phyloP scores from a whole-genome alignment of 1,139 yeast species.

The Meyerozyma sp. region DNA sequence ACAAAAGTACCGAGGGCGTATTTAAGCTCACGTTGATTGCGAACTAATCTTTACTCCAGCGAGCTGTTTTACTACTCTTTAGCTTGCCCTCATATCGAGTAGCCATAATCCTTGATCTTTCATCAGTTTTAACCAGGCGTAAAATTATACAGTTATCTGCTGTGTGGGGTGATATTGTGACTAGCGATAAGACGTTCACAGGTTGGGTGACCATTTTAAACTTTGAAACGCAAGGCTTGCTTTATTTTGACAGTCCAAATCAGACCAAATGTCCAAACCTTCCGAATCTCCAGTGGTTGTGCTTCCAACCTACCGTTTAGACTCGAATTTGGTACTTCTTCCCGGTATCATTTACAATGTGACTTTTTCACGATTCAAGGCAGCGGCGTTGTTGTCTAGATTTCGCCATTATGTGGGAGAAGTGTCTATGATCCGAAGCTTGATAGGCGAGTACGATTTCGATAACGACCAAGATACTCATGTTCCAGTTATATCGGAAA shows the following conservation, averaged over 20 bases:
- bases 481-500: slow-evolving; percentile 20
- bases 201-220: too few relatives aligned
- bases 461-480: slow-evolving; percentile 13
- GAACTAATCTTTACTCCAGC: not conserved
- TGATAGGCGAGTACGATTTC: slow-evolving; percentile 32
- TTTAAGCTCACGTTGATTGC: not conserved
- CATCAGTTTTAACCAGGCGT: not conserved
- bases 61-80: not conserved
- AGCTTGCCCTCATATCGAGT: not conserved
- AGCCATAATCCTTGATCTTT: not conserved
- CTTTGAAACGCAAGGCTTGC: not conserved
- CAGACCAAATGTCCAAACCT: not conserved
- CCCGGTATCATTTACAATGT: slow-evolving; percentile 62
- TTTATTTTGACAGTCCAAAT: not conserved
- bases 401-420: slow-evolving; percentile 25
- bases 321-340: slow-evolving; percentile 44
- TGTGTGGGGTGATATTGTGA: not conserved
- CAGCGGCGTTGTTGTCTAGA: slow-evolving; percentile 41
- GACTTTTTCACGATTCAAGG: slow-evolving; percentile 43
- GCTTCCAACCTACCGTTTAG: slow-evolving; percentile 38
- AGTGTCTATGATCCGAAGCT: slow-evolving; percentile 26
- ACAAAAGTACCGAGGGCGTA: not conserved
- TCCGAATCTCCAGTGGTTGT: slow-evolving; percentile 11
- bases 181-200: not conserved
- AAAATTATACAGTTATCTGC: not conserved